phyloP scores from a whole-genome alignment of 2,329 filamentous ascomycete genomes.

The Diaporthe helianthi region DNA sequence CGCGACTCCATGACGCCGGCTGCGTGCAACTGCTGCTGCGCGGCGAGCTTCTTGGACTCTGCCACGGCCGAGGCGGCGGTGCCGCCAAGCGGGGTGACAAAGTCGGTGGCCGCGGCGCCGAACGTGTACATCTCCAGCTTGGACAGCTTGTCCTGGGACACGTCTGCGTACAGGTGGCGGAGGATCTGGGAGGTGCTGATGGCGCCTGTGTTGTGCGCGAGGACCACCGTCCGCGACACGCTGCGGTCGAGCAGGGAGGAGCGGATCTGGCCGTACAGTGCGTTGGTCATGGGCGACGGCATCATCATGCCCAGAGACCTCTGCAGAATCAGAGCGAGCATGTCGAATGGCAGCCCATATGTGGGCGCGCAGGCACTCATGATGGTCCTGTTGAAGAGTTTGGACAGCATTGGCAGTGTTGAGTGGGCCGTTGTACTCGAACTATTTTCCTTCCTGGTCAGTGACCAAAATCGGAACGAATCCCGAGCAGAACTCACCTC shows the following conservation, averaged over 20 bases:
- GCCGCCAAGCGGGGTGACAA: slow-evolving; percentile 45
- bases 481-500: slow-evolving; percentile 38
- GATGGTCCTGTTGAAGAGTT: slow-evolving; percentile 49
- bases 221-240: slow-evolving; percentile 46
- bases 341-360: slow-evolving; percentile 60
- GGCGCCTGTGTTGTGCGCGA: slow-evolving; percentile 51
- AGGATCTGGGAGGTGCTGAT: slow-evolving; percentile 46
- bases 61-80: slow-evolving; percentile 22
- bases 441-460: slow-evolving; percentile 35
- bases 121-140: slow-evolving; percentile 55
- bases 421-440: slow-evolving; percentile 41
- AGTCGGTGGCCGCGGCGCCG: slow-evolving; percentile 48
- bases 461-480: background rate
- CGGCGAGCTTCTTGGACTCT: slow-evolving; percentile 30
- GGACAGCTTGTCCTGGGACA: slow-evolving; percentile 45
- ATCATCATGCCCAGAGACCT: slow-evolving; percentile 41
- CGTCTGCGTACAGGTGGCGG: slow-evolving; percentile 47
- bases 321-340: slow-evolving; percentile 48
- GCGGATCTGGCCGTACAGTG: slow-evolving; percentile 47
- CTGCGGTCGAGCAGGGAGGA: slow-evolving; percentile 44
- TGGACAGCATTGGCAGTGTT: slow-evolving; percentile 45
- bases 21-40: slow-evolving; percentile 33
- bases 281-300: slow-evolving; percentile 41
- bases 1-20: slow-evolving; percentile 34
- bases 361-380: slow-evolving; percentile 58